phyloP scores from a whole-genome alignment of 192 early-diverging fungal genomes.

The Coemansia sp. region DNA sequence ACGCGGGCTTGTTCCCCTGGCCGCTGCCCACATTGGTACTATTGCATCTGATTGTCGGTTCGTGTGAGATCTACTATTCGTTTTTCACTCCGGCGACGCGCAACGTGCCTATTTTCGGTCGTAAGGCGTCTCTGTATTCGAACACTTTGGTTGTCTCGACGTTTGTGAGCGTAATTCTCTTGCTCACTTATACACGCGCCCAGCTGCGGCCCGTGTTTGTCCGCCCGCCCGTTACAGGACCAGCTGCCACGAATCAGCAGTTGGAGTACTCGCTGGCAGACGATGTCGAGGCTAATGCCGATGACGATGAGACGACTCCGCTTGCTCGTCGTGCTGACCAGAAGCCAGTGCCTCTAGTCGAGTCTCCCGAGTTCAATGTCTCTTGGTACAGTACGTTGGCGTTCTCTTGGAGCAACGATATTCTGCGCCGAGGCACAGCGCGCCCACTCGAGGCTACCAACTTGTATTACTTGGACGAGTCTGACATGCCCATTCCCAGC shows the following conservation, averaged over 20 bases:
- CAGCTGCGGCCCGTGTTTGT: constrained; percentile 36
- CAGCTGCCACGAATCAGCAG: background rate
- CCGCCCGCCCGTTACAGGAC: background rate
- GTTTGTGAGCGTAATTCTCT: background rate
- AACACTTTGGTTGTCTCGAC: constrained; percentile 21
- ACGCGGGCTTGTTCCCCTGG: constrained; percentile 34
- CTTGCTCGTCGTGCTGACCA: constrained; percentile 26
- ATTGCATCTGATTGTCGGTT: constrained; percentile 7
- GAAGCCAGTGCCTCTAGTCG: constrained; percentile 16
- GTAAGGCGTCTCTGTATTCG: constrained; percentile 18
- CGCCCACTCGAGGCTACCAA: constrained; percentile 64
- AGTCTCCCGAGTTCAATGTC: constrained; percentile 33
- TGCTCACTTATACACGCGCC: constrained; percentile 11
- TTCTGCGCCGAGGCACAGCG: constrained; percentile 60
- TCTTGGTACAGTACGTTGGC: constrained; percentile 36
- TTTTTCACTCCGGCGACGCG: constrained; percentile 26
- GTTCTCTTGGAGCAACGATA: constrained; percentile 64
- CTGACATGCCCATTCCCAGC: constrained; percentile 54
- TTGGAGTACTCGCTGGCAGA: background rate
- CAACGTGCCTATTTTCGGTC: constrained; percentile 17
- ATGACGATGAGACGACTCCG: constrained; percentile 15
- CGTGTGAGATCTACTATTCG: constrained; percentile 30
- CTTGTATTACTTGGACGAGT: constrained; percentile 58
- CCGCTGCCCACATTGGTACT: constrained; percentile 12
- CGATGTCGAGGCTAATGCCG: constrained; percentile 4